phyloP scores from a whole-genome alignment of 441 rosid genomes.

The California macrophylla region DNA sequence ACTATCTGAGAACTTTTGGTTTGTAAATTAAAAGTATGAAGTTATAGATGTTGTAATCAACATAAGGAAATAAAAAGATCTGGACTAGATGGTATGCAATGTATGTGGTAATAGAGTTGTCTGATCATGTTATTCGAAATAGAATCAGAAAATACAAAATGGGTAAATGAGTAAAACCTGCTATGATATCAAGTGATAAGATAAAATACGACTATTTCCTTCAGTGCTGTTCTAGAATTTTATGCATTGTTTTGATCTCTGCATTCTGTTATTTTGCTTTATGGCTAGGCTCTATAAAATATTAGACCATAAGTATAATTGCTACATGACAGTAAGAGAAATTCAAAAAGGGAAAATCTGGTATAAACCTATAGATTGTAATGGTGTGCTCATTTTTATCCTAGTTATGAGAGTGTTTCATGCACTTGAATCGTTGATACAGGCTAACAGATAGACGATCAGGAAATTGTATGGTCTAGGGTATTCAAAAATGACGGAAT shows the following conservation, averaged over 20 bases:
- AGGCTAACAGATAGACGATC: not conserved
- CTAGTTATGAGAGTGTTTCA: not conserved
- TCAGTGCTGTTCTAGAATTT: not conserved
- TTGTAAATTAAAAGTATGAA: not conserved
- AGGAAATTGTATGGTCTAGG: not conserved
- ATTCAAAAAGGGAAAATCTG: not conserved
- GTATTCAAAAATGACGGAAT: not conserved
- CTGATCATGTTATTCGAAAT: not conserved
- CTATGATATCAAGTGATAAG: no score
- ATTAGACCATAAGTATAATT: not conserved
- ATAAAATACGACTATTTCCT: not conserved
- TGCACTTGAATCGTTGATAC: not conserved
- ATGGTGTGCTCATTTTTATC: not conserved
- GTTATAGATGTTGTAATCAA: not conserved
- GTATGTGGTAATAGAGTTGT: not conserved
- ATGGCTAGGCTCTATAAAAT: not conserved
- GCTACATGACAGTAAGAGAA: not conserved
- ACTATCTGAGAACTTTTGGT: not conserved
- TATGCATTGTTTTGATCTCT: not conserved
- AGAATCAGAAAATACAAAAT: not conserved
- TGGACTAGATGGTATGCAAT: not conserved
- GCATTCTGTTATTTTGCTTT: not conserved
- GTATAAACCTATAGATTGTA: not conserved
- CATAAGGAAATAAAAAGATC: not conserved
- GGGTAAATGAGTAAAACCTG: not conserved